These are phyloP conservation scores for Neofusicoccum umdonicola DNA, from an alignment of 2,329 filamentous ascomycete species.

Conservation along the genomic window DNA sequence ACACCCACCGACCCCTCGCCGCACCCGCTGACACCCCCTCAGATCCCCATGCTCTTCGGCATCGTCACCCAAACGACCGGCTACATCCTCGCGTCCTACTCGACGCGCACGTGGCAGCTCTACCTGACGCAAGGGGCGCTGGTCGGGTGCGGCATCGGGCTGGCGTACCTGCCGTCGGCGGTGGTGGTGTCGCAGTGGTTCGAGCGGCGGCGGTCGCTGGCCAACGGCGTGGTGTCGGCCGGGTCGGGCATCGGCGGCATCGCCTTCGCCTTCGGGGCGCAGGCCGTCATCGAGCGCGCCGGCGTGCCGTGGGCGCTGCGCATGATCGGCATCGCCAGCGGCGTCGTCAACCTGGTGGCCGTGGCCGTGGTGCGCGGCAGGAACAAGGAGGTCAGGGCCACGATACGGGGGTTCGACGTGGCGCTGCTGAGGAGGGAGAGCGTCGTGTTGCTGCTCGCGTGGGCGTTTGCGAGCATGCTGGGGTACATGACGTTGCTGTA, in stretches of 20 bases:
- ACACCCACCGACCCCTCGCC: too few species aligned
- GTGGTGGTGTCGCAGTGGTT: conserved; percentile 41
- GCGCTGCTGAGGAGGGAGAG: conserved; percentile 26
- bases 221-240: conserved; percentile 34
- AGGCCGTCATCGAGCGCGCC: conserved; percentile 37
- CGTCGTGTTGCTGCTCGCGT: conserved; percentile 39
- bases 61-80: conserved; percentile 21
- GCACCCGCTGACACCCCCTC: too few species aligned
- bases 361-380: conserved; percentile 24
- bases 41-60: conserved; percentile 27
- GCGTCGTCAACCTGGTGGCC: conserved; percentile 31
- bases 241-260: conserved; percentile 37
- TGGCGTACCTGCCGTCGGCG: conserved; percentile 35
- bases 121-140: conserved; percentile 32
- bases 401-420: not conserved
- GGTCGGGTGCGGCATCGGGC: conserved; percentile 37
- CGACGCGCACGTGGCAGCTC: conserved; percentile 34
- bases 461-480: conserved; percentile 47
- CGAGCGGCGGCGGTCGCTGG: conserved; percentile 30
- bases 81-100: conserved; percentile 27
- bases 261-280: conserved; percentile 25
- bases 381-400: not conserved
- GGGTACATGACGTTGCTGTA: conserved; percentile 51
- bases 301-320: conserved; percentile 43
- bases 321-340: conserved; percentile 35